Base-by-base conservation (phyloP, 31 red algal species). In the Odonthalia washingtoniensis region DNA sequence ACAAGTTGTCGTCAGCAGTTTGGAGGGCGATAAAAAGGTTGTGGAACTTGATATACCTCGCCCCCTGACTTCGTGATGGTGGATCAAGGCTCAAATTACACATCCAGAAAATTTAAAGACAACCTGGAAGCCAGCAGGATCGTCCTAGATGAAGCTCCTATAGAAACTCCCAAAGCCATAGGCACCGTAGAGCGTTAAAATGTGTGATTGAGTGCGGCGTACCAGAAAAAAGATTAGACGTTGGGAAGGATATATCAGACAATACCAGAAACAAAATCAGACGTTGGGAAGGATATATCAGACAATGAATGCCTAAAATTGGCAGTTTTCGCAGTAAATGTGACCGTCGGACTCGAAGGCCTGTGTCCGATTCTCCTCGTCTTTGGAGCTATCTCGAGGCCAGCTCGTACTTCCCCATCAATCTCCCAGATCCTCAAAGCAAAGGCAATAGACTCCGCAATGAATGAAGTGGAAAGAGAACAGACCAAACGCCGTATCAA, bases 251-350 rank as follows among this genome's bases (percentile, higher is more conserved):
- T 46, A 70, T 46, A 28, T n/a, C n/a, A n/a, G n/a, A n/a, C n/a
- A n/a, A n/a, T n/a, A n/a, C n/a, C n/a, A n/a, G n/a, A 70, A 34
- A 36, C 49, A 4, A 4, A 39, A 27, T 27, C 24, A 3, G 42
- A 18, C 5, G 26, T 70, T 3, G 18, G 26, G 60, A 31, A 41
- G 5, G 16, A 4, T 3, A 64, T 69, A 64, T 37, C 62, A 6
- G 39, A 16, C 24, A 30, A 27, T 12, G 14, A 72, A 12, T 17
- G 16, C 32, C 39, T 16, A 6, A 38, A 83, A 70, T 69, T 86
- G 31, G 67, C 83, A 5, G 67, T 53, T 31, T 75, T 75, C 40
- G 36, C 70, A 24, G 83, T 75, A 14, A 86, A 86, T n/a, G 83
- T 75, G 40, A 66, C 37, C 3, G 63, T 86, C 3, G 83, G 83